Conservation (phyloP, 129 eudicot genomes). For the Heracleum sosnowskyi region DNA sequence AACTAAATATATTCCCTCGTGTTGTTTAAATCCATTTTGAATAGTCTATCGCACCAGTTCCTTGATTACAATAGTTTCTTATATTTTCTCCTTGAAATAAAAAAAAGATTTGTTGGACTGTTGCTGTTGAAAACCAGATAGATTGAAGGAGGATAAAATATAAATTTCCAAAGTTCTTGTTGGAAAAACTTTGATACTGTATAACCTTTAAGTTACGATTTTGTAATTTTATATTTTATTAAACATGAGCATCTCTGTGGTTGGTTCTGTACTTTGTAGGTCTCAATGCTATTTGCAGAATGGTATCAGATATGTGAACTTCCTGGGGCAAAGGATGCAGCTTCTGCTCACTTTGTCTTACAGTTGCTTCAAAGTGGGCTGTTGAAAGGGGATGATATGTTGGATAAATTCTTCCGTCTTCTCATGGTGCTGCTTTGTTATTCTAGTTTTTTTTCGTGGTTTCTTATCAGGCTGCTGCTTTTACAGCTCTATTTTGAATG, state of each 20-base stretch:
- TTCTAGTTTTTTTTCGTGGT: not conserved
- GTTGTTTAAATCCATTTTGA: not conserved
- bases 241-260: not conserved
- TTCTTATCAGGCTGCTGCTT: not conserved
- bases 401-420: slow-evolving; percentile 67
- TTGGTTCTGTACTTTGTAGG: slow-evolving; percentile 30
- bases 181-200: not conserved
- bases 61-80: not conserved
- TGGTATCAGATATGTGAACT: slow-evolving; percentile 80
- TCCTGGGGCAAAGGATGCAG: slow-evolving; percentile 72
- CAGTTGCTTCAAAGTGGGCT: slow-evolving; percentile 72
- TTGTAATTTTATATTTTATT: not conserved
- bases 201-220: not conserved
- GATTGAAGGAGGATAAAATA: not conserved
- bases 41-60: not conserved
- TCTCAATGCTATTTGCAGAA: slow-evolving; percentile 59
- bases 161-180: not conserved
- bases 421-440: slow-evolving; percentile 40
- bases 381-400: slow-evolving; percentile 75
- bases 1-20: not conserved
- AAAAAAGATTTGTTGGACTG: not conserved
- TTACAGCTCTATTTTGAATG: not conserved
- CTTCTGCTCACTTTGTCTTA: slow-evolving; percentile 54
- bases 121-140: not conserved
- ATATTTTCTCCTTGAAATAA: not conserved